Evolutionary conservation across 345 rosid genomes (phyloP).

Genomic region (Boechera stricta): DNA sequence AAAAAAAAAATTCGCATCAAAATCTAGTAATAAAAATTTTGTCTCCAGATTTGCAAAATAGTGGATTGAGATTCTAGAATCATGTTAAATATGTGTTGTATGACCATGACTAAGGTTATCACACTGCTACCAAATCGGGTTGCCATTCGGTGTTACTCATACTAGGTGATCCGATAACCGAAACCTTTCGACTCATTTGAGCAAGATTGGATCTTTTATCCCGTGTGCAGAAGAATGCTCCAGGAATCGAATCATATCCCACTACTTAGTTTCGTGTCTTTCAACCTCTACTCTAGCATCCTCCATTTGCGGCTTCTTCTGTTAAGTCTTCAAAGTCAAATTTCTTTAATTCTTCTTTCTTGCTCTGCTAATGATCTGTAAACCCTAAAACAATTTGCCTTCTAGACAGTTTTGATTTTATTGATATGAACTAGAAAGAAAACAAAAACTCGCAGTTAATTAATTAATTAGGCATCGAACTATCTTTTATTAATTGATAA

Average conservation of each 20-base stretch:
- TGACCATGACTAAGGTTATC: no score
- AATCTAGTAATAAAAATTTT: no score
- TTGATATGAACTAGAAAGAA: neutral
- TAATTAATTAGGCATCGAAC: neutral
- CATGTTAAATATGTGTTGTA: no score
- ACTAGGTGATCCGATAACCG: no score
- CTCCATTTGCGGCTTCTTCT: neutral
- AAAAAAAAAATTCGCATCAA: no score
- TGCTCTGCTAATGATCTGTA: neutral
- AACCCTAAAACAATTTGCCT: neutral
- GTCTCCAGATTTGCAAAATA: no score
- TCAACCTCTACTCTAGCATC: neutral
- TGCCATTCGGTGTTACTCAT: no score
- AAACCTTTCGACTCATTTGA: neutral
- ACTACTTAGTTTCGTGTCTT: neutral
- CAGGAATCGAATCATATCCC: neutral
- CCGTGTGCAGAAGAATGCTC: no score
- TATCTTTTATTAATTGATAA: neutral
- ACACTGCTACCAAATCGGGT: no score
- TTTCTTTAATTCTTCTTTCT: neutral
- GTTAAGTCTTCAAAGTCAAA: neutral
- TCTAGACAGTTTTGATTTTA: neutral
- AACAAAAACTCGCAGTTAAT: neutral
- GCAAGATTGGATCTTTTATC: neutral
- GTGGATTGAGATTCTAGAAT: no score